These are phyloP conservation scores for Starmera dryadoides DNA, from an alignment of 805 yeast species.

Conservation along the genomic window DNA sequence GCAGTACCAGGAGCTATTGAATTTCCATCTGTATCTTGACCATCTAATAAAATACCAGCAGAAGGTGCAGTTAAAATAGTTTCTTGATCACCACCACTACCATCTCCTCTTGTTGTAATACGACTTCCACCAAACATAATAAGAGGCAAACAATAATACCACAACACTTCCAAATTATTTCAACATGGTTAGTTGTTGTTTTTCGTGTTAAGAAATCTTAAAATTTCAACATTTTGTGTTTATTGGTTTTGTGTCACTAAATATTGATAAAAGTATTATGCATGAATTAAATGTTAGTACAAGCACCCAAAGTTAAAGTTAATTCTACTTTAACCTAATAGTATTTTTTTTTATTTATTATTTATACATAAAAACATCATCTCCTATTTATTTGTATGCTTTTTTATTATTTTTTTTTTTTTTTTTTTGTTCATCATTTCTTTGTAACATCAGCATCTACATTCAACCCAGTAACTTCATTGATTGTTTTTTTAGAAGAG, in stretches of 20 bases:
- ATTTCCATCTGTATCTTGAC: background rate
- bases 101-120: background rate
- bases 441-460: conserved; percentile 56
- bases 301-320: too few species aligned
- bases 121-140: background rate
- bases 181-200: too few species aligned
- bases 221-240: background rate
- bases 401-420: background rate
- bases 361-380: too few species aligned
- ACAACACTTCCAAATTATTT: too few species aligned
- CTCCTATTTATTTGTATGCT: too few species aligned
- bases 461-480: conserved; percentile 60
- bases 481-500: conserved; percentile 36
- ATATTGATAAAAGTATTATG: too few species aligned
- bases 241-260: background rate
- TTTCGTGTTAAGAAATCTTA: too few species aligned
- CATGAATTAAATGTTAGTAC: too few species aligned
- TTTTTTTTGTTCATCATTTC: conserved; percentile 24
- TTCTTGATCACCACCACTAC: background rate
- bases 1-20: background rate
- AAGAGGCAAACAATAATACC: too few species aligned
- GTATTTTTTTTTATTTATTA: too few species aligned
- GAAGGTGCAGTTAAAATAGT: background rate
- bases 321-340: too few species aligned
- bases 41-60: background rate